These are phyloP conservation scores for Solanum boliviense DNA, from an alignment of 257 asterid genomes.

Conservation along the genomic window DNA sequence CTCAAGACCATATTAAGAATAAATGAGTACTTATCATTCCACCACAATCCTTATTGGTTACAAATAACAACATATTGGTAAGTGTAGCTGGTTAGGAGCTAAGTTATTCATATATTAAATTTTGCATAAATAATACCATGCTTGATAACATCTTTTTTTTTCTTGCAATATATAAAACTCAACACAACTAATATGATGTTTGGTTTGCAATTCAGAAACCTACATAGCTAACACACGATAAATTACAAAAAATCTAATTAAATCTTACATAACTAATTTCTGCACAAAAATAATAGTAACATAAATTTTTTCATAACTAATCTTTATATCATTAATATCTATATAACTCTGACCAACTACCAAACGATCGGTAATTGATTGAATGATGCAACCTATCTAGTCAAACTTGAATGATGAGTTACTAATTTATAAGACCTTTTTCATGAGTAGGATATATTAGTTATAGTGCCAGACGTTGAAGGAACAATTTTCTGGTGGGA, in stretches of 20 bases:
- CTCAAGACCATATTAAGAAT: not conserved
- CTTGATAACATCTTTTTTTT: not conserved
- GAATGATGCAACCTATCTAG: not conserved
- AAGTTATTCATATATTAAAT: not conserved
- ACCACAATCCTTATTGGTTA: not conserved
- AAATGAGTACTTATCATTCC: not conserved
- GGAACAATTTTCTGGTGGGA: not conserved
- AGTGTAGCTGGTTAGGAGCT: not conserved
- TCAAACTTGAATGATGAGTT: not conserved
- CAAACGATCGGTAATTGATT: not conserved
- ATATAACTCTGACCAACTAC: not conserved
- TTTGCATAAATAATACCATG: not conserved
- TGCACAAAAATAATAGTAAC: not conserved
- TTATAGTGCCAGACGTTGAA: not conserved
- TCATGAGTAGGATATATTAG: not conserved
- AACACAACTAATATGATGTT: not conserved
- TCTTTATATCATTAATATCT: not conserved
- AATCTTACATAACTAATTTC: not conserved
- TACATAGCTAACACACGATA: not conserved
- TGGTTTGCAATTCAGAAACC: not conserved
- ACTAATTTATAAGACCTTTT: not conserved
- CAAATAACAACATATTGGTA: not conserved
- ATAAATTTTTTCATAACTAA: not conserved
- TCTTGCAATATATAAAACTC: not conserved
- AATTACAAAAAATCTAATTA: not conserved